Percentiles rank a stretch among this genome's conserved stretches.
phyloP scores from a whole-genome alignment of 306 rosid genomes.

The Trichosanthes cucumerina region DNA sequence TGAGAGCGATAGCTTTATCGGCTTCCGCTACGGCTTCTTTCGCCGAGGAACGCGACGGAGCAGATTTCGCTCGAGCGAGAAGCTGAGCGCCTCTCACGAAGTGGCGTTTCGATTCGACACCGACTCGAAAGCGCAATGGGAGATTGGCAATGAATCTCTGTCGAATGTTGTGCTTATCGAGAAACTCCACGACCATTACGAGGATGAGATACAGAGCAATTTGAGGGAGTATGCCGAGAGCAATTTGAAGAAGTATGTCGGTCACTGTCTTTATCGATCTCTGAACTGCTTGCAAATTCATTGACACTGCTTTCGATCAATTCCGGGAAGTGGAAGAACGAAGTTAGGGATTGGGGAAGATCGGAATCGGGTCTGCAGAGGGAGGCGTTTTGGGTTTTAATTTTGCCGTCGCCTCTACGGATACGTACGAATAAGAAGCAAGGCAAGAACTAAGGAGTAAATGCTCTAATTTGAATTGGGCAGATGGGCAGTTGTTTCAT shows the following conservation, averaged over 20 bases:
- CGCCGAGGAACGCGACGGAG: conserved; percentile 25
- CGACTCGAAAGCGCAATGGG: conserved; percentile 36
- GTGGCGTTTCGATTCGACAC: conserved; percentile 51
- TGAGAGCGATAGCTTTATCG: conserved; percentile 51
- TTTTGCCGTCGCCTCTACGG: neutral
- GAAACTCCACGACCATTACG: conserved; percentile 29
- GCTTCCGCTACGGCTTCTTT: conserved; percentile 52
- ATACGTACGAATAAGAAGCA: no score
- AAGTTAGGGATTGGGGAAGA: no score
- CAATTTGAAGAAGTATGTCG: conserved; percentile 56
- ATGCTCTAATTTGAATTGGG: neutral
- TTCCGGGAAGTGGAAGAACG: neutral
- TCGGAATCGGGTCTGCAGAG: no score
- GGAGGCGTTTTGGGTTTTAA: neutral
- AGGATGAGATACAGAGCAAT: conserved; percentile 35
- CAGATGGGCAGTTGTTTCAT: no score
- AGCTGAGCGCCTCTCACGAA: conserved; percentile 84
- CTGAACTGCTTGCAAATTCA: neutral
- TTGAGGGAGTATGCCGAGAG: no score
- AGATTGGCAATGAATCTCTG: conserved; percentile 29
- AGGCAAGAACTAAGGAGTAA: neutral
- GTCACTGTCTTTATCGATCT: conserved; percentile 23
- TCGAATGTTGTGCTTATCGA: conserved; percentile 59
- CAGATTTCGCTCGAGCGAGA: conserved; percentile 46
- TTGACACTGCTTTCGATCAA: neutral